Base-by-base conservation (phyloP, 1,284 basidiomycete genomes). In the Sphaerobolus stellatus region DNA sequence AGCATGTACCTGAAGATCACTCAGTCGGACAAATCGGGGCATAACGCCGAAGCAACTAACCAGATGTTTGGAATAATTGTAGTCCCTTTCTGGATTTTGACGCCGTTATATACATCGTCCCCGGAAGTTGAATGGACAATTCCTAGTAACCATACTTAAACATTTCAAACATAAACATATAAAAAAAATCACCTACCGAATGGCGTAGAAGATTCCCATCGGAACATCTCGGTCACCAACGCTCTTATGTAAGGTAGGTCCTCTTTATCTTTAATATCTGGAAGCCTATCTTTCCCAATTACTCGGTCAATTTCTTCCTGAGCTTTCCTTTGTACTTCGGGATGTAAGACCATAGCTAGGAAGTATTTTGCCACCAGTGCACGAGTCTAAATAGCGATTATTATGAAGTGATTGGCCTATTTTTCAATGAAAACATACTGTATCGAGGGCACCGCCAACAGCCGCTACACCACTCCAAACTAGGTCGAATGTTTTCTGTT, bases 231-330 rank as follows among this genome's bases (percentile, higher is more conserved):
- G 28, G 64, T 61, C 11, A 64, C 56, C 27, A 64, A 28, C 1
- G 68, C 66, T 14, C 56, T 44, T 13, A 67, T 47, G 52, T 66
- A 70, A 2, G 66, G 64, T 11, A 70, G 55, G 1, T 30, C 18
- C 2, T 61, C 50, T 28, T 61, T 43, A 33, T 71, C 69, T 5
- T 59, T 56, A 27, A 65, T 64, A 5, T 56, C 61, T 2, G 69
- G 69, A 31, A 69, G 38, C 25, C 67, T 59, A 13, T 61, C 56
- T 16, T 48, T 24, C 2, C 63, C 63, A 5, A 69, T 61, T 4
- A 67, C 54, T 6, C 30, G 22, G 47, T 70, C 66, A 9, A 70
- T 53, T 56, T 71, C 68, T 4, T 44, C 47, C 22, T 62, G 61
- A 30, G 33, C 33, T 18, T 34, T 34, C 11, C n/a, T 11, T 34